phyloP scores from a whole-genome alignment of 2,329 filamentous ascomycete species.

The Diplodia scrobiculata region DNA sequence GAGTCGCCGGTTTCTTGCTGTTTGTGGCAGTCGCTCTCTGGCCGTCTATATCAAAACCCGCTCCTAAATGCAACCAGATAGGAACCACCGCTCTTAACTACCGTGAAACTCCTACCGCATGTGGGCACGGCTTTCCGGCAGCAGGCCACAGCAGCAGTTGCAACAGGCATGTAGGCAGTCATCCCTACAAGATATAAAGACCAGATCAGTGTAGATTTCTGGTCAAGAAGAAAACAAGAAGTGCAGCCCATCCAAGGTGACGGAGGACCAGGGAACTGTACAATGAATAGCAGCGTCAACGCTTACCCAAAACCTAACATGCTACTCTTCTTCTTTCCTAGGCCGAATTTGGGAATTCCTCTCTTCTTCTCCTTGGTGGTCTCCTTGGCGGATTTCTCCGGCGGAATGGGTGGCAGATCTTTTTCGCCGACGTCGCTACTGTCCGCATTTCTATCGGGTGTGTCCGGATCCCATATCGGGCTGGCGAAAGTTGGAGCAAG shows the following conservation, averaged over 20 bases:
- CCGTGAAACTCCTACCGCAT: neutral
- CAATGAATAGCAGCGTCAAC: neutral
- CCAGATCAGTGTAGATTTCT: conserved; percentile 21
- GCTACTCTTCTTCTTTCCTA: conserved; percentile 67
- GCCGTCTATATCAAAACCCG: neutral
- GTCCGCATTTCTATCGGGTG: neutral
- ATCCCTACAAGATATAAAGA: neutral
- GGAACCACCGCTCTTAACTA: neutral
- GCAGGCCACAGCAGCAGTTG: neutral
- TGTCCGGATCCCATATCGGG: conserved; percentile 14
- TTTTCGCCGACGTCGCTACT: conserved; percentile 24
- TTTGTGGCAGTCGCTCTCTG: neutral
- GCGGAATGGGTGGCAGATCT: conserved; percentile 20
- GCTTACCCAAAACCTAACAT: conserved; percentile 28
- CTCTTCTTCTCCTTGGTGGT: conserved; percentile 60
- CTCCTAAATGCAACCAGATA: neutral
- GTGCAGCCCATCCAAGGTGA: neutral
- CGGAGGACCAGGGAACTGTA: neutral
- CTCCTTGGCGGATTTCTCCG: conserved; percentile 37
- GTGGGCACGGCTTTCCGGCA: neutral
- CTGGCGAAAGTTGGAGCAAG: conserved; percentile 8
- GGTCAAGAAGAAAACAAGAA: conserved; percentile 3
- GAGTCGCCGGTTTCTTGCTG: neutral
- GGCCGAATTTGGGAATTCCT: conserved; percentile 59
- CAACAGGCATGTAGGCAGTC: neutral